Evolutionary conservation across 768 basidiomycete genomes (phyloP).

Genomic region (Lentinula detonsa): DNA sequence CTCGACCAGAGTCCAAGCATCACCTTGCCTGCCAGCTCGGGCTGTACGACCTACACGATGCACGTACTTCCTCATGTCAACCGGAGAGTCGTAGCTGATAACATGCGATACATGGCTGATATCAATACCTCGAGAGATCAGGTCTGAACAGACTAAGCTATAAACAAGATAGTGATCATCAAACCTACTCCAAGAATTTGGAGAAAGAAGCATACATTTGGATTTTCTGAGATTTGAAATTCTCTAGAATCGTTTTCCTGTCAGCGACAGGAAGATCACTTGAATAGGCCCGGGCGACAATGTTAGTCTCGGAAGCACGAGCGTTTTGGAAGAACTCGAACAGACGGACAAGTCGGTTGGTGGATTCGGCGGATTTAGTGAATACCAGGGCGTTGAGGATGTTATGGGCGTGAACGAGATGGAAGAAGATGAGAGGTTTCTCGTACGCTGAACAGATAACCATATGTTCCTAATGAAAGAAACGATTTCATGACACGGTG

Average conservation of each 20-base stretch:
- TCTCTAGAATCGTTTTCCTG: slow-evolving; percentile 69
- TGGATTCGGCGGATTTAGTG: slow-evolving; percentile 95
- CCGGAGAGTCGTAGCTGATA: slow-evolving; percentile 89
- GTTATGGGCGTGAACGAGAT: slow-evolving; percentile 62
- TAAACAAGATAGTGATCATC: not conserved
- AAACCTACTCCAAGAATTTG: too few species aligned
- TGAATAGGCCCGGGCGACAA: slow-evolving; percentile 71
- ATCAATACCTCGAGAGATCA: slow-evolving; percentile 94
- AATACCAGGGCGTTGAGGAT: slow-evolving; percentile 81
- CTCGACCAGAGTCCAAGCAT: slow-evolving; percentile 94
- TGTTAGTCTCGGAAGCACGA: slow-evolving; percentile 13
- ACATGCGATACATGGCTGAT: slow-evolving; percentile 91
- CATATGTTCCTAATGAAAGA: slow-evolving; percentile 74
- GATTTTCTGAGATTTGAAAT: slow-evolving; percentile 76
- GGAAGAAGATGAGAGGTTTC: slow-evolving; percentile 87
- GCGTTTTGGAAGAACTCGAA: slow-evolving; percentile 76
- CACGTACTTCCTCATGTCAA: slow-evolving; percentile 98
- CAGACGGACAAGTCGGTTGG: slow-evolving; percentile 72
- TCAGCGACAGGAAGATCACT: slow-evolving; percentile 75
- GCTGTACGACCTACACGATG: slow-evolving; percentile 97
- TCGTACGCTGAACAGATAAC: slow-evolving; percentile 67
- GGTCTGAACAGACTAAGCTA: slow-evolving; percentile 93
- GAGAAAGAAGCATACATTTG: slow-evolving; percentile 55
- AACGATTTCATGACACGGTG: not conserved
- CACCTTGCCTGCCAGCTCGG: slow-evolving; percentile 80